Evolutionary conservation across 257 asterid genomes (phyloP).

Genomic region (Capsicum pubescens): DNA sequence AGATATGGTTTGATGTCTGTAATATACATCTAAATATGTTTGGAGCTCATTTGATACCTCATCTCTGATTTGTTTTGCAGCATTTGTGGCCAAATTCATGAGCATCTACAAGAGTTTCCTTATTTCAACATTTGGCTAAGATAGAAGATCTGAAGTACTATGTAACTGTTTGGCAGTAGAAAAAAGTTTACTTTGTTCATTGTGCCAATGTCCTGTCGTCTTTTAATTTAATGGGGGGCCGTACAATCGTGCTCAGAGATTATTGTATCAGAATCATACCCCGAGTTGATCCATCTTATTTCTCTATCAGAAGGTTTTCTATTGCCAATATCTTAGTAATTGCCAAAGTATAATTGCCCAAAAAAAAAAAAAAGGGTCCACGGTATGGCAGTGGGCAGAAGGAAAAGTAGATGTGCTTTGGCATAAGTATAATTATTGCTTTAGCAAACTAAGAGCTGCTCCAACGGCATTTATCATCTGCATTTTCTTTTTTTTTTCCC

Average conservation of each 20-base stretch:
- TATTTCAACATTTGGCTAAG: constrained; percentile 85
- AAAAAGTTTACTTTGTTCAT: not conserved
- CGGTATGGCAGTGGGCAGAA: not conserved
- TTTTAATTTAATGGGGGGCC: not conserved
- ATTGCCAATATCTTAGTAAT: not conserved
- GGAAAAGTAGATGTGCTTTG: not conserved
- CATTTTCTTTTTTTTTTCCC: not conserved
- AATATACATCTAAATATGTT: not conserved
- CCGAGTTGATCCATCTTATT: not conserved
- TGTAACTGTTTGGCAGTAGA: not conserved
- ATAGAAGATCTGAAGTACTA: constrained; percentile 24
- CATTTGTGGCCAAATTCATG: constrained; percentile 98
- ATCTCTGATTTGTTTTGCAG: constrained; percentile 56
- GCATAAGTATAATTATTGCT: not conserved
- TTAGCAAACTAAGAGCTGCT: not conserved
- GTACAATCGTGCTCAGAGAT: not conserved
- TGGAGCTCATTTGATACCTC: constrained; percentile 19
- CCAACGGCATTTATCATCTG: not conserved
- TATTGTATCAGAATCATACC: constrained; percentile 10
- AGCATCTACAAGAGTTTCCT: constrained; percentile 95
- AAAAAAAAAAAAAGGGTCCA: not conserved
- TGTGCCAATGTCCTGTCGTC: not conserved
- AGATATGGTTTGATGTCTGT: not conserved
- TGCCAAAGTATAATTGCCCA: not conserved
- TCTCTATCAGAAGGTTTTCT: not conserved